Evolutionary conservation across 176 grass and related monocot species (phyloP), one percentile per base, ranked within the genome.

Genomic region (Luzula sylvatica): DNA sequence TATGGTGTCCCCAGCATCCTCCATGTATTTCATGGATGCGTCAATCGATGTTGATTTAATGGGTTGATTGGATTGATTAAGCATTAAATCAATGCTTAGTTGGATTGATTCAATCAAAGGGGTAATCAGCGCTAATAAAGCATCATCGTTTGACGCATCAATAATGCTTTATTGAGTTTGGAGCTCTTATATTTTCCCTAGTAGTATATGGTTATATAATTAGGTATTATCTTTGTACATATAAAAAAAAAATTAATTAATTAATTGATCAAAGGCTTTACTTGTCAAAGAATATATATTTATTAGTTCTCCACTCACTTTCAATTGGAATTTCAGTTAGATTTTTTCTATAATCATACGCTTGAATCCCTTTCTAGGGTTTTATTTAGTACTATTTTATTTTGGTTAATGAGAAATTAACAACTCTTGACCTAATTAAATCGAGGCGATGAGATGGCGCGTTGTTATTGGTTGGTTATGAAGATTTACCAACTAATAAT

Each of bases 171-270:
- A n/a, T n/a, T n/a, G n/a, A n/a, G n/a, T n/a, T n/a, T n/a, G n/a
- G n/a, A n/a, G n/a, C n/a, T n/a, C n/a, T n/a, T n/a, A n/a, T n/a
- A n/a, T n/a, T n/a, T n/a, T n/a, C n/a, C n/a, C n/a, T n/a, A n/a
- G n/a, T n/a, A n/a, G 30, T 9, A 35, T 61, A 40, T 40, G 43
- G 5, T 15, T 49, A 47, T 56, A 38, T 58, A 64, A 29, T 61
- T 27, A 4, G 0, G 41, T 26, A 19, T 5, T 35, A 3, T 64
- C 59, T 49, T 20, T 64, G 59, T 64, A 49, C 42, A 64, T 64
- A 64, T 47, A 64, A 64, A 39, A 48, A 64, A n/a, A 64, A 23
- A 7, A 32, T 64, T 64, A 64, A 49, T 64, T 21, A 64, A 35
- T 7, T 1, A 48, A 64, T 42, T 14, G 29, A 20, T 16, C 20